Base-by-base conservation (phyloP, 2,329 filamentous ascomycete genomes). In the Claviceps citrina region DNA sequence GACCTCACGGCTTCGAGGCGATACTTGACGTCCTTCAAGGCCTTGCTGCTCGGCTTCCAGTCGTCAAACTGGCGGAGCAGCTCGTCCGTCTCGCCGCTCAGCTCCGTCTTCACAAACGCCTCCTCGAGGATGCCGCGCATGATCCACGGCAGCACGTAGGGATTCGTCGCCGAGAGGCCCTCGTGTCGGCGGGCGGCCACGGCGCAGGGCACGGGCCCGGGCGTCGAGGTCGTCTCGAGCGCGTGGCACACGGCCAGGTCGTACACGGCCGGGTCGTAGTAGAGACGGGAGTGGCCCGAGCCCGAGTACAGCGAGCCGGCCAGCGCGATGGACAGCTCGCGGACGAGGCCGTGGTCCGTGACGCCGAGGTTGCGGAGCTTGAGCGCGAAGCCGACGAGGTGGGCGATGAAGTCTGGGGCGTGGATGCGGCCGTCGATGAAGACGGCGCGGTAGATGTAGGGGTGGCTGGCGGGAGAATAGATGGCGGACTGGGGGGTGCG, bases 341-440 rank as follows among this genome's bases (percentile, higher is more conserved):
- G 79, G 47, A 98, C 81, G 6, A 98, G 73, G 5, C 89, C 89
- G 56, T 98, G 91, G 56, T 98, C 91, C 2, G 84, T 81, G 19
- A 96, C 73, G 26, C 91, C 91, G 1, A 95, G 73, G 54, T 98
- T 98, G 40, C 91, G 84, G 8, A 98, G 70, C 54, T 95, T 96
- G 47, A 96, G 73, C 0, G 84, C 81, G 56, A 98, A 95, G 35
- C 86, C 87, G 33, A 98, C 81, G 2, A 98, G 73, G 53, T 94
- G 84, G 2, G 85, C 84, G 38, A 98, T 79, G 54, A 98, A 98
- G 57, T 93, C 87, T 2, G 87, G 85, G 0, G 87, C 82, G 56
- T 96, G 89, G 26, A 95, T 72, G 43, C 87, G 78, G 20, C 87
- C 84, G 58, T 98, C 89, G 40, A 98, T 83, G 55, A 96, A 96